phyloP scores from a whole-genome alignment of 2,329 filamentous ascomycete species.

The Bipolaris victoriae region DNA sequence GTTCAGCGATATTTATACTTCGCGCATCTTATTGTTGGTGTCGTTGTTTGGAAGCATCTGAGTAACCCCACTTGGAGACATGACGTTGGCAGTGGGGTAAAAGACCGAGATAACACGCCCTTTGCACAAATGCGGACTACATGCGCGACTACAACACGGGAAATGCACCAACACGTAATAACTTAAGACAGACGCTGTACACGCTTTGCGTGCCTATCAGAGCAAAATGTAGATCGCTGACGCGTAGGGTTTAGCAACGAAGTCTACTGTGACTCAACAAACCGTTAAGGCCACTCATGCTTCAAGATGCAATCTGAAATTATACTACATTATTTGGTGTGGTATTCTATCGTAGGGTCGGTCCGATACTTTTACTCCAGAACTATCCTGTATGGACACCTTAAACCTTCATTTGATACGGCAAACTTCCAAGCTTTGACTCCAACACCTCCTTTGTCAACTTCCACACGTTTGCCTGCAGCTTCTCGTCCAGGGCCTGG shows the following conservation, averaged over 20 bases:
- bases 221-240: not conserved
- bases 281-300: not conserved
- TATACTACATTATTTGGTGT: not conserved
- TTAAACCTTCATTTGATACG: slow-evolving; percentile 36
- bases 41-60: slow-evolving; percentile 1
- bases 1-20: not conserved
- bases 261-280: not conserved
- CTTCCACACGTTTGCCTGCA: slow-evolving; percentile 55
- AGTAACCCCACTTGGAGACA: slow-evolving; percentile 19
- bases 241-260: not conserved
- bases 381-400: slow-evolving; percentile 10
- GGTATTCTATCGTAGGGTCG: not conserved
- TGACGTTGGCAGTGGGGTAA: slow-evolving; percentile 20
- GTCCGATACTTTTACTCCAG: not conserved
- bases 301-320: not conserved
- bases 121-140: slow-evolving; percentile 7
- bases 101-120: slow-evolving; percentile 18
- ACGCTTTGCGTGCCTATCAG: not conserved
- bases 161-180: not conserved
- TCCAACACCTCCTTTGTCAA: slow-evolving; percentile 54
- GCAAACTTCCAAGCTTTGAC: slow-evolving; percentile 48
- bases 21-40: not conserved
- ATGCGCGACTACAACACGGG: not conserved
- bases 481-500: slow-evolving; percentile 52
- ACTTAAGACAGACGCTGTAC: slow-evolving; percentile 7